phyloP scores from a whole-genome alignment of 352 stramenopile genomes.

The Pythium coloratum region DNA sequence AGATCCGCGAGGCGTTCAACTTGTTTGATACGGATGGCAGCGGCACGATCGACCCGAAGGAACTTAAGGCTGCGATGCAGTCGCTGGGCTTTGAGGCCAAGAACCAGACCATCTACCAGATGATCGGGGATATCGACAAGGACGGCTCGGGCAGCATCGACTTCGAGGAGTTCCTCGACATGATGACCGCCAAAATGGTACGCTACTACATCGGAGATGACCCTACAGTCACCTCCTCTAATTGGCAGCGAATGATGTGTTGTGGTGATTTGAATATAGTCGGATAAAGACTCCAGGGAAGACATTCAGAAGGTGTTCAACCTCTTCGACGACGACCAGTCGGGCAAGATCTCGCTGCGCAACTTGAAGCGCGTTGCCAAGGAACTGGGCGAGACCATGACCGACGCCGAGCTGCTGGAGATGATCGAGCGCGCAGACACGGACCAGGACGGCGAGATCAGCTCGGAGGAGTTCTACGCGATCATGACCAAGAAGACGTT shows the following conservation, averaged over 20 bases:
- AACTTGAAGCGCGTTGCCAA: slow-evolving; percentile 98
- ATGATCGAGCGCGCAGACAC: slow-evolving; percentile 98
- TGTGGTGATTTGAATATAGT: slow-evolving; percentile 40
- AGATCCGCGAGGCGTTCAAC: slow-evolving; percentile 97
- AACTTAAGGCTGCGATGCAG: slow-evolving; percentile 96
- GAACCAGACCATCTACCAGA: slow-evolving; percentile 98
- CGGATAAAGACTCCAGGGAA: slow-evolving; percentile 94
- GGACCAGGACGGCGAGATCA: slow-evolving; percentile 96
- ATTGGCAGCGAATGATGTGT: background rate
- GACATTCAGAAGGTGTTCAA: slow-evolving; percentile 97
- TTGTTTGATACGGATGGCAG: slow-evolving; percentile 97
- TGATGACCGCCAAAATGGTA: slow-evolving; percentile 96
- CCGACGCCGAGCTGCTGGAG: slow-evolving; percentile 98
- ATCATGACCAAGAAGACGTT: slow-evolving; percentile 98
- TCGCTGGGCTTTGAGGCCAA: slow-evolving; percentile 96
- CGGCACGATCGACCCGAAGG: slow-evolving; percentile 96
- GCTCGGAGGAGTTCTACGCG: slow-evolving; percentile 96
- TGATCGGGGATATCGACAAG: slow-evolving; percentile 97
- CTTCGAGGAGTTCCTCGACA: slow-evolving; percentile 97
- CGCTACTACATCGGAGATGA: slow-evolving; percentile 1
- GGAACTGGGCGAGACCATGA: slow-evolving; percentile 99
- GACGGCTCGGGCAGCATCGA: slow-evolving; percentile 95
- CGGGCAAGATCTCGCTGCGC: slow-evolving; percentile 95
- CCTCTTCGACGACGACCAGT: slow-evolving; percentile 98
- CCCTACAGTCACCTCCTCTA: background rate